Percentiles rank a stretch among this genome's conserved stretches.
These are phyloP conservation scores for Serpula lacrymans DNA, from an alignment of 768 basidiomycete genomes.

Conservation along the genomic window DNA sequence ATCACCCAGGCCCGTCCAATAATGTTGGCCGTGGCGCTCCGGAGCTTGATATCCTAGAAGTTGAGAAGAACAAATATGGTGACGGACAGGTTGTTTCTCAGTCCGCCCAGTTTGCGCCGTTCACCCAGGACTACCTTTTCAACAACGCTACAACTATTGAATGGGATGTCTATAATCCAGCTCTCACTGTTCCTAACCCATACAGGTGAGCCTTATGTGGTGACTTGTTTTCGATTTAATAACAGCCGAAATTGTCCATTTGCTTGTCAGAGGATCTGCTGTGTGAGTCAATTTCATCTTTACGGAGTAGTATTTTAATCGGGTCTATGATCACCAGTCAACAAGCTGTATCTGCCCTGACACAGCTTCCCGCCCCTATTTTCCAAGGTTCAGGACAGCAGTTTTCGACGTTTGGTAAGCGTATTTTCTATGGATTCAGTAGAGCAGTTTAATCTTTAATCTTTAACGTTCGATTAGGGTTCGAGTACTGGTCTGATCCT, in stretches of 20 bases:
- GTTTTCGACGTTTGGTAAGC: slow-evolving; percentile 47
- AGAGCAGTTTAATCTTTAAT: neutral
- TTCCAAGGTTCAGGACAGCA: slow-evolving; percentile 56
- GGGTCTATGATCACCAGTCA: no score
- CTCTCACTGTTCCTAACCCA: slow-evolving; percentile 30
- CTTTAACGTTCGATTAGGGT: slow-evolving; percentile 38
- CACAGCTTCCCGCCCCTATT: slow-evolving; percentile 37
- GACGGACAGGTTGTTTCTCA: slow-evolving; percentile 66
- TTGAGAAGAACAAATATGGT: slow-evolving; percentile 55
- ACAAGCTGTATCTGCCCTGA: slow-evolving; percentile 47
- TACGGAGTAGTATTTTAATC: no score
- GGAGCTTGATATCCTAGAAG: slow-evolving; percentile 83
- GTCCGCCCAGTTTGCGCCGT: slow-evolving; percentile 69
- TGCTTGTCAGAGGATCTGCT: slow-evolving; percentile 43
- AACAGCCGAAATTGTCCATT: neutral
- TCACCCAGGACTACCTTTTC: slow-evolving; percentile 42
- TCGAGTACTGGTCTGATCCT: slow-evolving; percentile 73
- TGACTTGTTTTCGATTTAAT: neutral
- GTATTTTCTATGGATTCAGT: neutral
- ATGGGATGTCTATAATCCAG: slow-evolving; percentile 33
- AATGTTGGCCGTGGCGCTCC: slow-evolving; percentile 65
- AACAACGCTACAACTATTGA: slow-evolving; percentile 30
- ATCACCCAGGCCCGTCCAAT: slow-evolving; percentile 70
- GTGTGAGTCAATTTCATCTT: slow-evolving; percentile 29
- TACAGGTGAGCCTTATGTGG: slow-evolving; percentile 26